Evolutionary conservation across 129 eudicot genomes (phyloP), one percentile per base, ranked within the genome.

Genomic region (Tagetes patula): DNA sequence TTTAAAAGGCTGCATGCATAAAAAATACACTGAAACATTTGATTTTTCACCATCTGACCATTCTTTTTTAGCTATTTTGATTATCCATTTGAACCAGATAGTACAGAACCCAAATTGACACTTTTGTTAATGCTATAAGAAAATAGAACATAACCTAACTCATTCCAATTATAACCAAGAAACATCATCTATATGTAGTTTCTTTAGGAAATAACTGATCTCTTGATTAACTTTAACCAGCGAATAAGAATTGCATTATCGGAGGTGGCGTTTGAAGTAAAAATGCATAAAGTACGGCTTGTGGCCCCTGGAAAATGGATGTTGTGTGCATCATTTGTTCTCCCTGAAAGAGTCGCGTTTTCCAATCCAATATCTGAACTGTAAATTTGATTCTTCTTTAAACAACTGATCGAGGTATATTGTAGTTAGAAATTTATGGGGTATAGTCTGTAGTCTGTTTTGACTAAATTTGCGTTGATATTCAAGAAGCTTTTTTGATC

Each of bases 271-370:
- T 82, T 88, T 75, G 88, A 85, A 75, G 91, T 95, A 33, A 81
- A 95, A 60, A 85, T 90, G 94, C 97, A 77, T 56, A 87, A 83
- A 64, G 96, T 95, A 69, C 96, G 97, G 4, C 87, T 84, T 33
- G 99, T 95, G 2, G 99, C 99, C 56, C 99, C 99, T 0, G 97
- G 96, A 71, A 95, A 95, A 71, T 95, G 97, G 97, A 95, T 95
- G 99, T 12, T 95, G 69, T 95, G 97, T 80, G 99, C 99, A 58
- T 95, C 99, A 65, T 95, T 95, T 66, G 70, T 82, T 37, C 89
- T 95, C 11, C 97, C 99, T 0, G 87, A 85, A 82, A 82, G 76
- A 39, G 91, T 86, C 4, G 99, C 94, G 5, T 82, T 78, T 72
- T 75, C 84, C n/a, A 74, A 72, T 45, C 71, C 78, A 1, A 63